Conservation (phyloP, 352 stramenopile genomes). For the Phytophthora colocasiae region DNA sequence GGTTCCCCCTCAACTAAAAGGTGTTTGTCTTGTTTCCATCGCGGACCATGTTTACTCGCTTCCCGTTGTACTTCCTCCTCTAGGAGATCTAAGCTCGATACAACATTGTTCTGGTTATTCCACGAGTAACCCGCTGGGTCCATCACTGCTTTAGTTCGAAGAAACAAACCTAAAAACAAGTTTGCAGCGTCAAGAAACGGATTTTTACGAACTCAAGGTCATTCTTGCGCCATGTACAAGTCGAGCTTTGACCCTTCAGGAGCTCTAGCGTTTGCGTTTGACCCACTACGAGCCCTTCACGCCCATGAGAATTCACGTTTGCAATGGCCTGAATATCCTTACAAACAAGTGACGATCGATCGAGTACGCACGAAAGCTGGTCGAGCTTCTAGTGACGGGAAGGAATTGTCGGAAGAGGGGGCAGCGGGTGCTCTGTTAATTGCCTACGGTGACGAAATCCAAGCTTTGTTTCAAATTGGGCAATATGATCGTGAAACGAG, state of each 20-base stretch:
- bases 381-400: conserved; percentile 14
- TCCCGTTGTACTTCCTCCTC: conserved; percentile 32
- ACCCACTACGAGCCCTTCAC: conserved; percentile 57
- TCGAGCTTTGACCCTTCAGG: conserved; percentile 47
- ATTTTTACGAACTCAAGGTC: background rate
- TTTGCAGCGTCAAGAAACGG: conserved; percentile 38
- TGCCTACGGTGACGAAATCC: conserved; percentile 44
- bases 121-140: conserved; percentile 20
- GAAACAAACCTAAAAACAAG: background rate
- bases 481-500: conserved; percentile 37
- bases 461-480: conserved; percentile 54
- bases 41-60: conserved; percentile 5
- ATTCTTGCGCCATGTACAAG: conserved; percentile 50
- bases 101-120: conserved; percentile 21
- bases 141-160: conserved; percentile 10
- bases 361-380: conserved; percentile 50
- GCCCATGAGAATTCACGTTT: conserved; percentile 52
- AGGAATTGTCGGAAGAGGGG: conserved; percentile 40
- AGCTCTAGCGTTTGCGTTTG: conserved; percentile 61
- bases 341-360: conserved; percentile 73
- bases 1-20: conserved; percentile 40
- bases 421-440: conserved; percentile 66
- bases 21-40: conserved; percentile 21
- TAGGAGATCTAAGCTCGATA: conserved; percentile 34
- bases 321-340: conserved; percentile 69